Conservation (phyloP, 192 early-diverging fungal species). For the Lobosporangium transversale region DNA sequence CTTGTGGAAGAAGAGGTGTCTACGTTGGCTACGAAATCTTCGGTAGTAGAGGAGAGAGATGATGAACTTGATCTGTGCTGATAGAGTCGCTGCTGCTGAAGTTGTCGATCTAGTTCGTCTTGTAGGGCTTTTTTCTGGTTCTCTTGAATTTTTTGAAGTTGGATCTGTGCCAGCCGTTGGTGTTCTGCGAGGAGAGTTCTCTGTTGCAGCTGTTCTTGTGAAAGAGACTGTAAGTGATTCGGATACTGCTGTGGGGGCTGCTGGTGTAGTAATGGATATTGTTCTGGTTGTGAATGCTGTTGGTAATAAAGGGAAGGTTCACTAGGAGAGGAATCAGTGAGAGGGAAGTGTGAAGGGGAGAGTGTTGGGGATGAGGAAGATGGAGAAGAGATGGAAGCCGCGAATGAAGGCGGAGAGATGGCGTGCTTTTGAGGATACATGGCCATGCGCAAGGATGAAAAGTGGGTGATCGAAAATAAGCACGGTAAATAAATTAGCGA, state of each 20-base stretch:
- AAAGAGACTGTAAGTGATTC: background rate
- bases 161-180: constrained; percentile 16
- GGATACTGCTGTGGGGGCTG: constrained; percentile 13
- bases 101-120: constrained; percentile 13
- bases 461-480: background rate
- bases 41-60: background rate
- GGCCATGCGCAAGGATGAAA: background rate
- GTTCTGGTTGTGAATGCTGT: background rate
- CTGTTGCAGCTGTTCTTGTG: constrained; percentile 13
- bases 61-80: constrained; percentile 1
- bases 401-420: background rate
- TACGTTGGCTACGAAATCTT: background rate
- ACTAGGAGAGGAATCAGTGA: background rate
- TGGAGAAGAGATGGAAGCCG: constrained; percentile 5
- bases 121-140: constrained; percentile 3
- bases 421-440: constrained; percentile 32
- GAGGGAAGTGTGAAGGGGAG: background rate
- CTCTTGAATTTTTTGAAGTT: constrained; percentile 29
- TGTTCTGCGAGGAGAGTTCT: constrained; percentile 15
- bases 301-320: background rate
- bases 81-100: constrained; percentile 10
- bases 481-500: background rate
- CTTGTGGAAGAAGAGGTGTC: background rate
- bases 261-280: constrained; percentile 5
- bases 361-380: constrained; percentile 2